phyloP scores from a whole-genome alignment of 1,284 basidiomycete genomes.

The Cryptococcus floricola region DNA sequence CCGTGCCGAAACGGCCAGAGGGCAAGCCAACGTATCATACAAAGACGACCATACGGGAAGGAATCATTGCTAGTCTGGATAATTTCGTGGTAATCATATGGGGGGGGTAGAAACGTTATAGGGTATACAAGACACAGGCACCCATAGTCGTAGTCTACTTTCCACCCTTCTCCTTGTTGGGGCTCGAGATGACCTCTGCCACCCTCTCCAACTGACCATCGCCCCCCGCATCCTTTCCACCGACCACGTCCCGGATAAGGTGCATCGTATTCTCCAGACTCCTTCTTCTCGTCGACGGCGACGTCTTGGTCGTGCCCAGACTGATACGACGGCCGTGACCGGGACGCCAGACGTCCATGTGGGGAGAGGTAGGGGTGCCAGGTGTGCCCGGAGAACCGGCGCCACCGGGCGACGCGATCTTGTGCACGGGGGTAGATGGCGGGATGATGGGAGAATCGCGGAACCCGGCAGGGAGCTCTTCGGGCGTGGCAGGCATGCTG shows the following conservation, averaged over 20 bases:
- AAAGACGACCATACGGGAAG: too few relatives aligned
- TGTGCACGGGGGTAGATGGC: conserved; percentile 6
- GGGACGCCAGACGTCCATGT: conserved; percentile 34
- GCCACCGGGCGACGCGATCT: conserved; percentile 7
- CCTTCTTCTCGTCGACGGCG: conserved; percentile 84
- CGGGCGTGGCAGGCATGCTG: conserved; percentile 28
- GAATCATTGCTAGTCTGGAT: too few relatives aligned
- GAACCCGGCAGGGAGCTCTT: conserved; percentile 15
- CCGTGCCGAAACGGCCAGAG: too few relatives aligned
- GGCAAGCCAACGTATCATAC: too few relatives aligned
- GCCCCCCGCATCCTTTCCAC: conserved; percentile 57
- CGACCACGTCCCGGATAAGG: conserved; percentile 84
- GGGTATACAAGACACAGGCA: too few relatives aligned
- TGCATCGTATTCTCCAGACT: conserved; percentile 95
- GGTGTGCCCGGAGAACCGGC: conserved; percentile 48
- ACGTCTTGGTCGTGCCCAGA: conserved; percentile 93
- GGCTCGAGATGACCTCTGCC: conserved; percentile 48
- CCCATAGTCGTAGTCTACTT: too few relatives aligned
- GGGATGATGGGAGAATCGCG: conserved; percentile 11
- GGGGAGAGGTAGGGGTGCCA: conserved; percentile 3
- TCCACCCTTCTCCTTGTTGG: conserved; percentile 21
- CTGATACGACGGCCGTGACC: conserved; percentile 84
- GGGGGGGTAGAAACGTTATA: too few relatives aligned
- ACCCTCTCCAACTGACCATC: conserved; percentile 44
- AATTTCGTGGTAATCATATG: too few relatives aligned